These are phyloP conservation scores for Pythium periplocum DNA, from an alignment of 352 stramenopile genomes.

Conservation along the genomic window DNA sequence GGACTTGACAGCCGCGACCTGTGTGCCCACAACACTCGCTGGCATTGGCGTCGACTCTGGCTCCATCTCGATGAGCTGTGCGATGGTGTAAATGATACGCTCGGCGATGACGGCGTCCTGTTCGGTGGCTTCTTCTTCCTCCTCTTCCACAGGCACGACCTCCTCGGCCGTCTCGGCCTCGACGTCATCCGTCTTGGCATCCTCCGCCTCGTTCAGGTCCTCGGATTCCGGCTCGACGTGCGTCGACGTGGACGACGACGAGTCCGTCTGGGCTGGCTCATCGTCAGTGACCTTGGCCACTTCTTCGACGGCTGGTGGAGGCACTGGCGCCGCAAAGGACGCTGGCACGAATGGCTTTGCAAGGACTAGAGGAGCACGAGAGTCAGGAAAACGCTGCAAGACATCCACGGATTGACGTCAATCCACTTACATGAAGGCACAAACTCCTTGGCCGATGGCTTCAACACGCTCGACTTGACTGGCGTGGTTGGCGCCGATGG, in stretches of 20 bases:
- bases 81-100: slow-evolving; percentile 75
- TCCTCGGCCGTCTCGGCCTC: slow-evolving; percentile 6
- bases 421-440: slow-evolving; percentile 39
- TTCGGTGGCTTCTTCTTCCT: slow-evolving; percentile 3
- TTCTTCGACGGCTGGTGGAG: background rate
- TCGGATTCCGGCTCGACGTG: slow-evolving; percentile 30
- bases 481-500: slow-evolving; percentile 8
- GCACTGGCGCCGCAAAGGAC: slow-evolving; percentile 8
- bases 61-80: slow-evolving; percentile 68
- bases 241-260: slow-evolving; percentile 21
- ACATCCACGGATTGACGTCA: too few species aligned
- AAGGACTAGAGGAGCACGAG: too few species aligned
- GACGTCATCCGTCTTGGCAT: slow-evolving; percentile 1
- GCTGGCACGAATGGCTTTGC: slow-evolving; percentile 18
- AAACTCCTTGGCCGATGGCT: slow-evolving; percentile 53
- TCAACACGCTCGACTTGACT: slow-evolving; percentile 33
- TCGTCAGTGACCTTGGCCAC: background rate
- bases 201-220: slow-evolving; percentile 12
- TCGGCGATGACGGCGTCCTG: slow-evolving; percentile 24
- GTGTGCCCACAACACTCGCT: slow-evolving; percentile 37
- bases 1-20: slow-evolving; percentile 41
- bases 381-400: too few species aligned
- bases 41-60: slow-evolving; percentile 49
- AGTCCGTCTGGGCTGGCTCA: slow-evolving; percentile 16
- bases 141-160: slow-evolving; percentile 9